These are phyloP conservation scores for Plasmodium cynomolgi DNA, from an alignment of 169 alveolate genomes.

Conservation along the genomic window DNA sequence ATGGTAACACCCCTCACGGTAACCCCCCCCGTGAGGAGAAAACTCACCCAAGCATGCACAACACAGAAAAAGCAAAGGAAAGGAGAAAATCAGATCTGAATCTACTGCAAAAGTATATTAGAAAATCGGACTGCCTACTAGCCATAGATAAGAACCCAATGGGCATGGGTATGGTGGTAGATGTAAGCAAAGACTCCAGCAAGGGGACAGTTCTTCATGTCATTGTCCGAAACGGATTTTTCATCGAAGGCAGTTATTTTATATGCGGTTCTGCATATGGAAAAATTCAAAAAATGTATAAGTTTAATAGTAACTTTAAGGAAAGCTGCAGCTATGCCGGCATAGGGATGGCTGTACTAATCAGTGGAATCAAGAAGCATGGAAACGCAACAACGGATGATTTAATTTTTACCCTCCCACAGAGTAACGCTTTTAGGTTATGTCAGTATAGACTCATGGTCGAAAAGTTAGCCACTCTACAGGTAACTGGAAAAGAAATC, in stretches of 20 bases:
- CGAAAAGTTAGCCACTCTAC: slow-evolving; percentile 78
- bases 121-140: slow-evolving; percentile 81
- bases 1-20: neutral
- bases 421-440: slow-evolving; percentile 84
- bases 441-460: slow-evolving; percentile 83
- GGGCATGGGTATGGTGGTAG: slow-evolving; percentile 82
- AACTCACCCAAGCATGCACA: neutral
- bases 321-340: slow-evolving; percentile 76
- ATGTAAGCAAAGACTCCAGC: slow-evolving; percentile 78
- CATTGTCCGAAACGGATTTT: slow-evolving; percentile 81
- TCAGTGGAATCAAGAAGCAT: slow-evolving; percentile 79
- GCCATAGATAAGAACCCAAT: slow-evolving; percentile 78
- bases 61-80: neutral
- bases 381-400: slow-evolving; percentile 85
- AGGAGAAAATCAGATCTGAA: slow-evolving; percentile 10
- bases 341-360: slow-evolving; percentile 81
- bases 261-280: slow-evolving; percentile 87
- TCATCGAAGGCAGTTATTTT: slow-evolving; percentile 84
- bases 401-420: slow-evolving; percentile 80
- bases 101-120: slow-evolving; percentile 74
- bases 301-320: slow-evolving; percentile 71
- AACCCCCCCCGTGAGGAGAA: neutral
- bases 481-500: slow-evolving; percentile 81
- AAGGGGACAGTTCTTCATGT: slow-evolving; percentile 80
- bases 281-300: slow-evolving; percentile 78